Conservation (phyloP, 768 basidiomycete genomes). For the Pisolithus sp. region DNA sequence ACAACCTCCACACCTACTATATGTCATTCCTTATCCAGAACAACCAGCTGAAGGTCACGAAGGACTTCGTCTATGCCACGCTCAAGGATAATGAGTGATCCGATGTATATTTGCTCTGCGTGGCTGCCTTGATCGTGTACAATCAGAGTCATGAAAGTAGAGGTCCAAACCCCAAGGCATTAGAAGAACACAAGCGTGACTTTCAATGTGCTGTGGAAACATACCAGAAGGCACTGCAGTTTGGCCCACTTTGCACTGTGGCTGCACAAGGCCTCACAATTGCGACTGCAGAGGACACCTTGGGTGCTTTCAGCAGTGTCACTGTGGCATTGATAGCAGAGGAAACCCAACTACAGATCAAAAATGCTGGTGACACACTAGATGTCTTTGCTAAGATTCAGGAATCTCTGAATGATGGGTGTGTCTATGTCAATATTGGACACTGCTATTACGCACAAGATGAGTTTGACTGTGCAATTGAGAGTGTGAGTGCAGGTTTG, state of each 20-base stretch:
- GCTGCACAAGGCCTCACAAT: slow-evolving; percentile 96
- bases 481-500: slow-evolving; percentile 60
- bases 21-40: slow-evolving; percentile 87
- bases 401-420: slow-evolving; percentile 75
- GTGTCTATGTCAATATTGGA: too few species aligned
- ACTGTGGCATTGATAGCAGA: slow-evolving; percentile 45
- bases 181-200: slow-evolving; percentile 61
- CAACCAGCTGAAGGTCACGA: slow-evolving; percentile 61
- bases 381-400: slow-evolving; percentile 87
- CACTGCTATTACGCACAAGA: too few species aligned
- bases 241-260: slow-evolving; percentile 82
- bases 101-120: slow-evolving; percentile 88
- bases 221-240: slow-evolving; percentile 84
- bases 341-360: slow-evolving; percentile 57
- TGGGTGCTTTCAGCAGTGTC: slow-evolving; percentile 60
- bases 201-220: slow-evolving; percentile 85
- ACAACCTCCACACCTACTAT: slow-evolving; percentile 89
- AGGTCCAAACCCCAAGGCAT: slow-evolving; percentile 46
- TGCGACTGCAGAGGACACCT: slow-evolving; percentile 83
- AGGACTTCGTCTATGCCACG: slow-evolving; percentile 85
- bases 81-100: slow-evolving; percentile 81
- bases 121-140: slow-evolving; percentile 82
- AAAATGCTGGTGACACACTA: slow-evolving; percentile 81
- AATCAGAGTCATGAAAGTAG: slow-evolving; percentile 79
- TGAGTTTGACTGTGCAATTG: slow-evolving; percentile 92